A percentile compares a stretch with the other conserved stretches of the same genome.
Evolutionary conservation across 1,284 basidiomycete genomes (phyloP).

Genomic region (Tremellales sp.): DNA sequence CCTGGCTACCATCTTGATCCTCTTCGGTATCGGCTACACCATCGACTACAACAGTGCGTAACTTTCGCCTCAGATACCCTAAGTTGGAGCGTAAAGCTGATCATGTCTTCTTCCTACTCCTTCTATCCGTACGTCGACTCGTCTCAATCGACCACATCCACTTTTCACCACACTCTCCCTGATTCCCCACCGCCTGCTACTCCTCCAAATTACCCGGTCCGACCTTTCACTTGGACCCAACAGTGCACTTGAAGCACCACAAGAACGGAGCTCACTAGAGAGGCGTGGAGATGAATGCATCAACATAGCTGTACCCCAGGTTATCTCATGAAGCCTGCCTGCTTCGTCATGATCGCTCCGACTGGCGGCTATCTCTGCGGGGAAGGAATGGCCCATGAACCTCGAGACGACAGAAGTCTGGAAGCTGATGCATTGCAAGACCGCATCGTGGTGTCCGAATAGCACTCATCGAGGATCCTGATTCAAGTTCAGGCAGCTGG

Average conservation of each 20-base stretch:
- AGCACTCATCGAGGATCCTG: too few species aligned
- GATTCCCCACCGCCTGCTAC: background rate
- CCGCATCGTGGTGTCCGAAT: too few species aligned
- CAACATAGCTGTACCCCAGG: too few species aligned
- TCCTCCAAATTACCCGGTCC: background rate
- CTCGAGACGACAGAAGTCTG: too few species aligned
- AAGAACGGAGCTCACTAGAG: conserved; percentile 45
- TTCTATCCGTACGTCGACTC: background rate
- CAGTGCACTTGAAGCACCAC: conserved; percentile 49
- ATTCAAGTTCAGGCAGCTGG: too few species aligned
- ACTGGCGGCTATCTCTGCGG: too few species aligned
- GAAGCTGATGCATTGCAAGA: too few species aligned
- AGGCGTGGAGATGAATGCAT: background rate
- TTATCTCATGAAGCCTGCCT: too few species aligned
- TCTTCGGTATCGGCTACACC: conserved; percentile 82
- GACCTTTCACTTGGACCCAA: background rate
- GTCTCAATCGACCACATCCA: background rate
- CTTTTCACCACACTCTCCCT: background rate
- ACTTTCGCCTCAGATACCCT: background rate
- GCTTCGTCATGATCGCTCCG: too few species aligned
- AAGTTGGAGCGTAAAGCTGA: background rate
- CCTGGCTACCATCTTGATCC: conserved; percentile 64
- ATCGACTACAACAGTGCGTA: conserved; percentile 85
- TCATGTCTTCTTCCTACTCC: background rate
- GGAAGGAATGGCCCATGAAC: too few species aligned